A percentile compares a stretch with the other conserved stretches of the same genome.
Conservation (phyloP, 2,329 filamentous ascomycete genomes). For the Dothideomycetidae sp. region DNA sequence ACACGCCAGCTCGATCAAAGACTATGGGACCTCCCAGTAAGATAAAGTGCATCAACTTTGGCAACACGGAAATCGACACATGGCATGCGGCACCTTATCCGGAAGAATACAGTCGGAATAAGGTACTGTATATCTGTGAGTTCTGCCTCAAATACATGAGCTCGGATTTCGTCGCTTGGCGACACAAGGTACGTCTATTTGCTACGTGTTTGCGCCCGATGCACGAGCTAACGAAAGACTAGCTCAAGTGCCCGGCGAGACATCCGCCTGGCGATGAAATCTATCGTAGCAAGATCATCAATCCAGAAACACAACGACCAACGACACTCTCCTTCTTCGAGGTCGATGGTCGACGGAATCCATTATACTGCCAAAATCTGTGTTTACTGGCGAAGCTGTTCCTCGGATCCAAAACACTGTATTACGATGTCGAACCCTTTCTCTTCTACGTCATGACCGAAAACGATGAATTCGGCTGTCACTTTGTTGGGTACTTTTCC, state of each 20-base stretch:
- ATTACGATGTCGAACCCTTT: constrained; percentile 96
- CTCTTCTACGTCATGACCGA: constrained; percentile 96
- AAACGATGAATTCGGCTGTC: constrained; percentile 79
- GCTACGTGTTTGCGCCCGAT: neutral
- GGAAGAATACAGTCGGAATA: constrained; percentile 93
- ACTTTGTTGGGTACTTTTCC: constrained; percentile 98
- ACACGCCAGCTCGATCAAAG: constrained; percentile 46
- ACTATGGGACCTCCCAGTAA: constrained; percentile 78
- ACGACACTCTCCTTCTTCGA: constrained; percentile 67
- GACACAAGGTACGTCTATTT: constrained; percentile 53
- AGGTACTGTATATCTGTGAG: constrained; percentile 96
- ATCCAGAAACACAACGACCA: constrained; percentile 21
- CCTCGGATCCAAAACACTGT: constrained; percentile 93
- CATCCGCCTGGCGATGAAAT: constrained; percentile 97
- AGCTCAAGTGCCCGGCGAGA: constrained; percentile 78
- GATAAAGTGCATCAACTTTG: constrained; percentile 98
- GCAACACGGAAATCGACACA: constrained; percentile 93
- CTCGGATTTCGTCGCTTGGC: constrained; percentile 94
- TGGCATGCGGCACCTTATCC: constrained; percentile 98
- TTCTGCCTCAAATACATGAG: constrained; percentile 99
- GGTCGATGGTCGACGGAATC: constrained; percentile 91
- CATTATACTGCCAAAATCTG: constrained; percentile 96
- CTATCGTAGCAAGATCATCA: constrained; percentile 72
- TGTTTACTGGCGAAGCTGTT: constrained; percentile 94
- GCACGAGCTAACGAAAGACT: neutral